Base-by-base conservation (phyloP, 2,329 filamentous ascomycete species). In the Cercospora beticola region DNA sequence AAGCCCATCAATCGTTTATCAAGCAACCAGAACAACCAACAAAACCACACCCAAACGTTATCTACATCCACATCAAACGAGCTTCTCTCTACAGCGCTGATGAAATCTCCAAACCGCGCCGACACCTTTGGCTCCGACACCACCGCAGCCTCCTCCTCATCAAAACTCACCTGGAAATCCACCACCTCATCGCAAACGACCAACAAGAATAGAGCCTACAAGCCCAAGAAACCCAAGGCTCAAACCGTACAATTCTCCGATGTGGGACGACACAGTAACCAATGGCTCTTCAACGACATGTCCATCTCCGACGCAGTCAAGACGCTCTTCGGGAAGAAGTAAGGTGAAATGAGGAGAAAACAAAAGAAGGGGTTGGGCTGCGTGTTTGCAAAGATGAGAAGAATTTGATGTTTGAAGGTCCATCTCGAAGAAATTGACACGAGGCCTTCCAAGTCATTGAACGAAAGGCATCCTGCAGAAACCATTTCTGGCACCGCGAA, bases 211-310 rank as follows among this genome's bases (percentile, higher is more conserved):
- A 56, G 21, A 7, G 6, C 65, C 1, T 12, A 46, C 23, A 69
- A 72, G 49, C 56, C 62, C 18, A 69, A 68, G 61, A 70, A 69
- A 40, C 60, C 43, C n/a, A 65, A 62, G 46, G 54, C 59, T 5
- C 67, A 66, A 59, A 58, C 61, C 3, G 62, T 68, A 26, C 70
- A 70, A 9, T 77, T 73, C 68, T 68, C 67, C 30, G 72, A 85
- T 66, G 83, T 78, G 64, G 83, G 83, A 14, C 80, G 83, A 8
- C 83, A 85, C 74, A 81, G 80, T 18, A 85, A 85, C 65, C 82
- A 85, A 64, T 86, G 84, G 84, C 77, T 86, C 5, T 85, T 85
- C 67, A 80, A 80, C 21, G 81, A 82, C 1, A 82, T 84, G 73
- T 83, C 82, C 71, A 74, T 85, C 4, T 79, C 79, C 4, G 81